Percentiles rank a stretch among this genome's conserved stretches.
These are phyloP conservation scores for Piper longum DNA, from an alignment of 164 flowering plant genomes.

Conservation along the genomic window DNA sequence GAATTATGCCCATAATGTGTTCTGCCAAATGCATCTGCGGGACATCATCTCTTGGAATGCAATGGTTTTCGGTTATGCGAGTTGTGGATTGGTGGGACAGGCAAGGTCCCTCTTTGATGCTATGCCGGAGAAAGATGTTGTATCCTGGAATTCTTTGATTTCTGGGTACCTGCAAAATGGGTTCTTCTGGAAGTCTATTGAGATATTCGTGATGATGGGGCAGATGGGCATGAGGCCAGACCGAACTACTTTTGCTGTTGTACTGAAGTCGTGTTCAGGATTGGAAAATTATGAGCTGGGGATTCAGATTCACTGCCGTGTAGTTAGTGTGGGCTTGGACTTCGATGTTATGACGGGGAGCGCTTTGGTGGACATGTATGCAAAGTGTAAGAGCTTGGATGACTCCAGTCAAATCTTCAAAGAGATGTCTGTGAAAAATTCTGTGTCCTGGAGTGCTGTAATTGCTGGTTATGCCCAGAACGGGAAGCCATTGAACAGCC, in stretches of 20 bases:
- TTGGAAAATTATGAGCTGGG: conserved; percentile 34
- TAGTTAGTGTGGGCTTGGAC: conserved; percentile 36
- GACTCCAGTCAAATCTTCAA: conserved; percentile 28
- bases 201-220: conserved; percentile 34
- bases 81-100: conserved; percentile 23
- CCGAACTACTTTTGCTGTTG: conserved; percentile 38
- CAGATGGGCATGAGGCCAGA: conserved; percentile 23
- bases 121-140: conserved; percentile 55
- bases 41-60: conserved; percentile 63
- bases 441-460: conserved; percentile 73
- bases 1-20: conserved; percentile 42
- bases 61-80: conserved; percentile 40
- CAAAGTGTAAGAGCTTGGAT: conserved; percentile 44
- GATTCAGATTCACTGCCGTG: conserved; percentile 44
- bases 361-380: conserved; percentile 73
- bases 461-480: conserved; percentile 68
- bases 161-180: conserved; percentile 53
- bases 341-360: conserved; percentile 56
- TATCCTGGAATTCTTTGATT: conserved; percentile 71
- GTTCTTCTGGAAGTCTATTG: conserved; percentile 17
- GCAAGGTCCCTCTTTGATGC: conserved; percentile 34
- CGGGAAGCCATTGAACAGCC: conserved; percentile 20
- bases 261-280: conserved; percentile 38
- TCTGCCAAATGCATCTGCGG: conserved; percentile 41
- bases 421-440: conserved; percentile 47